Evolutionary conservation across 2,329 filamentous ascomycete species (phyloP).

Genomic region (Epichloe glyceriae): DNA sequence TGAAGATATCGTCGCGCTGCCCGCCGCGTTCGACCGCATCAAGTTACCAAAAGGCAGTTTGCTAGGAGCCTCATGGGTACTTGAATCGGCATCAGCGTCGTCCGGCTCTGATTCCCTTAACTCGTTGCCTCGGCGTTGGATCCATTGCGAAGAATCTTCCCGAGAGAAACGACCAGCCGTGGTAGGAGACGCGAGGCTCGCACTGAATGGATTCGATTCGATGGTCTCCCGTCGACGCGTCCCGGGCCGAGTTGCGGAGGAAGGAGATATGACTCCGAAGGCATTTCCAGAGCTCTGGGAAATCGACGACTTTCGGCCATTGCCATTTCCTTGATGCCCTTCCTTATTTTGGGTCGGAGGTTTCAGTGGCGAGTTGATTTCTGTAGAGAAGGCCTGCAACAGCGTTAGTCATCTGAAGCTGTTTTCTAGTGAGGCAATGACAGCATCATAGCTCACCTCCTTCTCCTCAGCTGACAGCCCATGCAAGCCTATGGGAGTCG

Average conservation of each 20-base stretch:
- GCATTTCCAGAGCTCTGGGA: conserved; percentile 54
- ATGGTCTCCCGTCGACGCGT: conserved; percentile 71
- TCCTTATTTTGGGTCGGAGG: conserved; percentile 65
- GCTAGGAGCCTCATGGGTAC: conserved; percentile 18
- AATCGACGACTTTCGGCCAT: conserved; percentile 70
- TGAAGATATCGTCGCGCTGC: conserved; percentile 30
- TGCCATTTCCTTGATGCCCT: conserved; percentile 42
- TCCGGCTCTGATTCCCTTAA: conserved; percentile 42
- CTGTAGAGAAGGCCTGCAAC: conserved; percentile 59
- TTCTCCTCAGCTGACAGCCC: conserved; percentile 54
- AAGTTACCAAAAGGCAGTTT: conserved; percentile 31
- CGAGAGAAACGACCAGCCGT: conserved; percentile 44
- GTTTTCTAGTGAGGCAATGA: conserved; percentile 5
- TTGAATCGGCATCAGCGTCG: conserved; percentile 29
- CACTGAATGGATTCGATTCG: conserved; percentile 51
- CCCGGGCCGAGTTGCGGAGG: conserved; percentile 55
- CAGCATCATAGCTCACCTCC: conserved; percentile 29
- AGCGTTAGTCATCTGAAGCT: background rate
- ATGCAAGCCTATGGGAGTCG: conserved; percentile 58
- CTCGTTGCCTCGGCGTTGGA: conserved; percentile 40
- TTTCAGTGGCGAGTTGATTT: conserved; percentile 91
- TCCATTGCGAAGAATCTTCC: conserved; percentile 49
- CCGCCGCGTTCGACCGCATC: conserved; percentile 41
- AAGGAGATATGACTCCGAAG: conserved; percentile 63
- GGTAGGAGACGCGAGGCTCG: conserved; percentile 47